phyloP scores from a whole-genome alignment of 1,284 basidiomycete species.

The Meira nashicola region DNA sequence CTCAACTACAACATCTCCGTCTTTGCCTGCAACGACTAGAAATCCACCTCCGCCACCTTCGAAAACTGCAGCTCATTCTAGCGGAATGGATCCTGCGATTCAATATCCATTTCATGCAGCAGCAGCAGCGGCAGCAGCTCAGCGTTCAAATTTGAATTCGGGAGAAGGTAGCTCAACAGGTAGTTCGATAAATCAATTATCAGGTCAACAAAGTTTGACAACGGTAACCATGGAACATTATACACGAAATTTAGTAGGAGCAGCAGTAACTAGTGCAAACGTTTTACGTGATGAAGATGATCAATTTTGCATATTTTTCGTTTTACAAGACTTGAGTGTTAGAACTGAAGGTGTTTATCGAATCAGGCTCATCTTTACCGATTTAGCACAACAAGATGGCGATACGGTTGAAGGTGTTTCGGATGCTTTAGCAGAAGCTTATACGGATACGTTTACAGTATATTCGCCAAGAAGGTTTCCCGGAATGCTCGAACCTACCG shows the following conservation, averaged over 20 bases:
- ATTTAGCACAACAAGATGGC: slow-evolving; percentile 26
- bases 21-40: neutral
- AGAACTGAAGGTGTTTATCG: slow-evolving; percentile 43
- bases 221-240: slow-evolving; percentile 19
- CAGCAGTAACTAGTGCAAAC: slow-evolving; percentile 41
- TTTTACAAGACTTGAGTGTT: slow-evolving; percentile 44
- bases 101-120: neutral
- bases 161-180: neutral
- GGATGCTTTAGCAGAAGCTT: slow-evolving; percentile 38
- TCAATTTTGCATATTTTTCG: slow-evolving; percentile 43
- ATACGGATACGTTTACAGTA: slow-evolving; percentile 42
- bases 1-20: neutral
- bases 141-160: neutral
- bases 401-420: slow-evolving; percentile 34
- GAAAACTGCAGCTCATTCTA: neutral
- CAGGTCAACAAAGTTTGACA: neutral
- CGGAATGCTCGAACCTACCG: slow-evolving; percentile 43
- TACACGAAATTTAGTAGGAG: slow-evolving; percentile 44
- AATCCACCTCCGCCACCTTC: neutral
- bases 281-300: slow-evolving; percentile 42
- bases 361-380: slow-evolving; percentile 42
- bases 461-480: slow-evolving; percentile 44
- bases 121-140: slow-evolving; percentile 1
- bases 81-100: too few species aligned
- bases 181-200: neutral